Evolutionary conservation across 2,329 filamentous ascomycete genomes (phyloP).

Genomic region (Exophiala oligosperma): DNA sequence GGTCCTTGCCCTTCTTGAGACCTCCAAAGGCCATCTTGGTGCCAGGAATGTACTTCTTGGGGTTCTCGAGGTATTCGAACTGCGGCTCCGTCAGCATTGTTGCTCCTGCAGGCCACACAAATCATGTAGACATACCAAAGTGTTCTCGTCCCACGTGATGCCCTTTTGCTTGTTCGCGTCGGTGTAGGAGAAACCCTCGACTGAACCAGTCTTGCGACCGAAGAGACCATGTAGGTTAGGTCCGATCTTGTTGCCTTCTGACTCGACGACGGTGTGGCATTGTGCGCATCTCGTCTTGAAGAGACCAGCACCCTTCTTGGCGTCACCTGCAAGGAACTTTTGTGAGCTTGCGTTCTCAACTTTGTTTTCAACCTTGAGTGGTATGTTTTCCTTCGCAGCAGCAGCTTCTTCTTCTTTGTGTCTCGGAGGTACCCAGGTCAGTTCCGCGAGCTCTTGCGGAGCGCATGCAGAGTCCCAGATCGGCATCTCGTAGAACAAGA

Average conservation of each 20-base stretch:
- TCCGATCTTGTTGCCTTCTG: slow-evolving; percentile 96
- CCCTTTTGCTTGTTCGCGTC: slow-evolving; percentile 99
- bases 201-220: slow-evolving; percentile 89
- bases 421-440: background rate
- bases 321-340: slow-evolving; percentile 64
- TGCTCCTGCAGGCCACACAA: background rate
- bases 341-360: slow-evolving; percentile 19
- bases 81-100: slow-evolving; percentile 36
- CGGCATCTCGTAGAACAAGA: background rate
- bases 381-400: slow-evolving; percentile 8
- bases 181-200: slow-evolving; percentile 94
- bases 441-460: slow-evolving; percentile 13
- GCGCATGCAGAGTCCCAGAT: background rate
- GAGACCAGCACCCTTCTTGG: slow-evolving; percentile 95
- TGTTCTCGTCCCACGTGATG: slow-evolving; percentile 80
- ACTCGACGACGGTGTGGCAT: slow-evolving; percentile 93
- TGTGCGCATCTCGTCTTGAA: slow-evolving; percentile 99
- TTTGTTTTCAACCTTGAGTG: background rate
- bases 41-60: slow-evolving; percentile 99
- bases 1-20: slow-evolving; percentile 99
- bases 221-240: slow-evolving; percentile 97
- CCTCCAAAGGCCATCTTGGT: slow-evolving; percentile 99
- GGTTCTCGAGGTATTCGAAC: slow-evolving; percentile 99
- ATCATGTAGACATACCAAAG: slow-evolving; percentile 65
- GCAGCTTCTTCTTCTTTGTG: slow-evolving; percentile 19